Base-by-base conservation (phyloP, 225 moss, liverwort and hornwort species). In the Bryum argenteum region DNA sequence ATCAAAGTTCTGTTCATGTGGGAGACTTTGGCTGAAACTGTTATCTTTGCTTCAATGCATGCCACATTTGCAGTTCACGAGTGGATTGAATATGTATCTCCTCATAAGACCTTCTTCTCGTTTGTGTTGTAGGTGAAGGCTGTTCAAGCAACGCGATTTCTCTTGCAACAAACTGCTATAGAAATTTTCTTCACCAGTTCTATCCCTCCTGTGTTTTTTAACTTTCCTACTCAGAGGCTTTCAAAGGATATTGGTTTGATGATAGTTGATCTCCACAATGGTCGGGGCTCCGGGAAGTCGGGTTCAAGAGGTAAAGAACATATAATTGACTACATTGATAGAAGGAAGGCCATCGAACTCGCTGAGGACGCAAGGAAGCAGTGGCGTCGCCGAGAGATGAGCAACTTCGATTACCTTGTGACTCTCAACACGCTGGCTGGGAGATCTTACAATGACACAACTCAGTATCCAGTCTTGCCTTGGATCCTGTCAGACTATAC, bases 381-480 rank as follows among this genome's bases (percentile, higher is more conserved):
- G 72, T 91, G 91, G 91, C 87, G 87, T 28, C 91, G 91, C 45
- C 82, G 91, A 59, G 89, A 91, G 70, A 87, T 91, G 63, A 87
- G 80, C 79, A 91, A 89, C 80, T 91, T 91, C 26, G 91, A 91
- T 44, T 91, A 91, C 65, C 61, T 91, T 26, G 78, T 91, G 71
- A 83, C 81, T 14, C 26, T 91, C 42, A 91, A 91, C 66, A 91
- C 89, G 28, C 72, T 91, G 28, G 89, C 85, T 62, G 91, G 91
- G 74, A 89, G 91, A 54, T 91, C 91, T 28, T 89, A 91, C 79
- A 91, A 91, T 78, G 91, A 91, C 52, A 71, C 85, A 57, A 91
- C 91, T 37, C 91, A 91, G 54, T 91, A 91, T 78, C 91, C 89
- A 66, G 81, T 89, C 71, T 91, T 91, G 42, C 91, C 91, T 70